Evolutionary conservation across 176 grass and related monocot genomes (phyloP), one percentile per base, ranked within the genome.

Genomic region (Eleusine coracana): DNA sequence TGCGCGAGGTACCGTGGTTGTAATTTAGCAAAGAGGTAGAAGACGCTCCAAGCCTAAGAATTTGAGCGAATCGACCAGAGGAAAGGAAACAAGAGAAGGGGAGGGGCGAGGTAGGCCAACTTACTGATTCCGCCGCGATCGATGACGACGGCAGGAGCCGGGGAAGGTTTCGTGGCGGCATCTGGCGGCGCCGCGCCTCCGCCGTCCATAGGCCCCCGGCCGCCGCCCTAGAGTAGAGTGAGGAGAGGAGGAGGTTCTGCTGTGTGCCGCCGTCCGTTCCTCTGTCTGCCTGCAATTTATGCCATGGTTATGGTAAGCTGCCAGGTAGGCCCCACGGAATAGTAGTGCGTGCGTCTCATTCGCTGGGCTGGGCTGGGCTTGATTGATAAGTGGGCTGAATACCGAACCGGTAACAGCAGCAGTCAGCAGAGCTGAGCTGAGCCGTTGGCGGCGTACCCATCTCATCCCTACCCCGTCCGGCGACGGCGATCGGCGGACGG

Each of bases 41-140:
- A 34, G 61, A 63, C 27, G 8, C 28, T 29, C 12, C 4, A 38
- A 68, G 7, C 1, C 42, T 44, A 38, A 68, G 7, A 5, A 70
- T 44, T 44, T 13, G 67, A 21, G 67, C 69, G 44, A 72, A 72
- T 72, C 70, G 23, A 1, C 2, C 31, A 34, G 58, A 27, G 58
- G 55, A 27, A 28, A 23, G 21, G 18, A 14, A 1, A 23, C 20
- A 70, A 1, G 31, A 13, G 71, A 23, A 1, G 2, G 20, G 1
- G n/a, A 4, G 29, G 18, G 29, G 27, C 3, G 11, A 18, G 6
- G 3, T 16, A 27, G 23, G 27, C 1, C 14, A 56, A 49, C 74
- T 67, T 72, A 88, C 86, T 44, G 68, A 88, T 58, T 23, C 74
- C 66, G 58, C 58, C n/a, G 58, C 58, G 58, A 7, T 23, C 58